Conservation (phyloP, 805 yeast species). For the Torulaspora microellipsoides region DNA sequence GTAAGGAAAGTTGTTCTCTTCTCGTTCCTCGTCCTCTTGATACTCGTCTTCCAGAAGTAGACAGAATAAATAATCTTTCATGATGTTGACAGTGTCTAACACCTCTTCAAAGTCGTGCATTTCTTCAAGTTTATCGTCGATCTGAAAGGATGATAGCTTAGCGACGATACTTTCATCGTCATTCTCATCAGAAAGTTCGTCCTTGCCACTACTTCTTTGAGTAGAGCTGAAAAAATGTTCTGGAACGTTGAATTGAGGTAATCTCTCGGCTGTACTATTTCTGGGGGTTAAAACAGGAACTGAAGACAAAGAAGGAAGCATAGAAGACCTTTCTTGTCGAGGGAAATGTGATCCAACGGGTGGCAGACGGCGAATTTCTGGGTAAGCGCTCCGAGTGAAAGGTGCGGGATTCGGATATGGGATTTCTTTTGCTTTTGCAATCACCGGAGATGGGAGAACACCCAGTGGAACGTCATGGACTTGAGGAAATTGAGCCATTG, state of each 20-base stretch:
- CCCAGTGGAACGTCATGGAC: neutral
- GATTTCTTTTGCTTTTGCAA: too few relatives aligned
- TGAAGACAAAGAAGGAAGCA: slow-evolving; percentile 16
- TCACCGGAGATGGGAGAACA: neutral
- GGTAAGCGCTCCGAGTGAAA: slow-evolving; percentile 2
- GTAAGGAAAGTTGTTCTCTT: neutral
- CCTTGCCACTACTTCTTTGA: slow-evolving; percentile 19
- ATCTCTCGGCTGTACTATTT: slow-evolving; percentile 8
- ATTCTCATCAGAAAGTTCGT: neutral
- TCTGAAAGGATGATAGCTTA: neutral
- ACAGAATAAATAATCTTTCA: slow-evolving; percentile 31
- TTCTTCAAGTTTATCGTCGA: slow-evolving; percentile 3
- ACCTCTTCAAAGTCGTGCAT: slow-evolving; percentile 14
- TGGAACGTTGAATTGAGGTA: slow-evolving; percentile 9
- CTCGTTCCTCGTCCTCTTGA: slow-evolving; percentile 10
- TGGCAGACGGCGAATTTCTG: slow-evolving; percentile 10
- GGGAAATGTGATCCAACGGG: slow-evolving; percentile 7
- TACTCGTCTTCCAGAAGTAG: slow-evolving; percentile 28
- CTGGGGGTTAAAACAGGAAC: slow-evolving; percentile 17
- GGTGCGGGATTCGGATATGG: slow-evolving; percentile 4
- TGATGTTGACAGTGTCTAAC: slow-evolving; percentile 20
- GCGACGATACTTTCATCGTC: slow-evolving; percentile 1
- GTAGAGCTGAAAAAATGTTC: slow-evolving; percentile 16
- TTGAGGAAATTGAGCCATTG: neutral
- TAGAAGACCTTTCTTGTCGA: slow-evolving; percentile 4